phyloP scores from a whole-genome alignment of 1,284 basidiomycete genomes.

The Neotropicomus parvogracilis region DNA sequence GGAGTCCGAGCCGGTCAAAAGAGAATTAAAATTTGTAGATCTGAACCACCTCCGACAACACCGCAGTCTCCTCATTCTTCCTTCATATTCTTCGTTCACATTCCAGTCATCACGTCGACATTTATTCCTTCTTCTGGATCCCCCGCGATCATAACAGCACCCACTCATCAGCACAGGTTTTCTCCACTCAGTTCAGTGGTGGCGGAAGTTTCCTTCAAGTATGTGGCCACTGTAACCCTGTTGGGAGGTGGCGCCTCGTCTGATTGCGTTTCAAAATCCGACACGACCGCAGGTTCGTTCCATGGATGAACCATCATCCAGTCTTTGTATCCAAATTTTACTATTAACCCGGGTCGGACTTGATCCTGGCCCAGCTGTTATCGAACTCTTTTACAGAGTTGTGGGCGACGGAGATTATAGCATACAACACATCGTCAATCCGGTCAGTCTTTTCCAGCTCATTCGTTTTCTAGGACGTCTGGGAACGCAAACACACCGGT shows the following conservation, averaged over 20 bases:
- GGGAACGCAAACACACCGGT: no score
- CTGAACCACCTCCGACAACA: conserved; percentile 55
- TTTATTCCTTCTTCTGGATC: conserved; percentile 54
- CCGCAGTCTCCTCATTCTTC: conserved; percentile 65
- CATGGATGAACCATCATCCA: conserved; percentile 52
- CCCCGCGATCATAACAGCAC: conserved; percentile 33
- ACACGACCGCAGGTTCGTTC: conserved; percentile 51
- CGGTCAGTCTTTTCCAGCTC: conserved; percentile 65
- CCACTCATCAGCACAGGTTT: conserved; percentile 43
- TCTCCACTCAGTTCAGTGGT: conserved; percentile 37
- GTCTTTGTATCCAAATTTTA: conserved; percentile 48
- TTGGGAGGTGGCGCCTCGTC: conserved; percentile 44
- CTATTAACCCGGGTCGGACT: conserved; percentile 41
- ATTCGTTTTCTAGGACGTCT: no score
- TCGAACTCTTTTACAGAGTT: conserved; percentile 49
- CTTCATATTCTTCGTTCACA: conserved; percentile 53
- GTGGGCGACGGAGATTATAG: background rate
- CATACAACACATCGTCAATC: conserved; percentile 59
- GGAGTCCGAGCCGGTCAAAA: background rate
- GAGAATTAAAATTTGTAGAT: conserved; percentile 17
- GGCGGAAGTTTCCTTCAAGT: conserved; percentile 34
- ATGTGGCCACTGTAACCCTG: conserved; percentile 48
- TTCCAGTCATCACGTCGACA: conserved; percentile 29
- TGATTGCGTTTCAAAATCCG: conserved; percentile 43
- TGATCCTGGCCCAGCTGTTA: conserved; percentile 65